Evolutionary conservation across 257 asterid species (phyloP), one percentile per base, ranked within the genome.

Genomic region (Craterostigma plantagineum): DNA sequence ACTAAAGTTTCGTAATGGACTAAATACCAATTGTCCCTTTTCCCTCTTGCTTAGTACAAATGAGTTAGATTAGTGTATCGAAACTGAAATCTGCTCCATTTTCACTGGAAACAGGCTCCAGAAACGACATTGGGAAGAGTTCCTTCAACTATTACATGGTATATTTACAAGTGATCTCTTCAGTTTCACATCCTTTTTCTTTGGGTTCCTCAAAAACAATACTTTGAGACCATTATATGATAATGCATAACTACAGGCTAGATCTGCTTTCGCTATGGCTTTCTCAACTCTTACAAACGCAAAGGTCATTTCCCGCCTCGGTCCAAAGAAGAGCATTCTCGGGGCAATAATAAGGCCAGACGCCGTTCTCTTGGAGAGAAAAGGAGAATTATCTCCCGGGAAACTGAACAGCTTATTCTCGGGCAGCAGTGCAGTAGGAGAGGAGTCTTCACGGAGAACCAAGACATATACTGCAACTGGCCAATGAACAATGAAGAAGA

Each of bases 141-240:
- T 82, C 98, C 34, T 82, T 63, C 72, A 87, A 87, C 69, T 87
- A 76, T 72, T 79, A 65, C 61, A 91, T 81, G 92, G 92, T 75
- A 37, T 38, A 37, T 41, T 16, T 51, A 38, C 48, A 14, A 4
- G 14, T 12, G 6, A 12, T 48, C 36, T 36, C 40, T 36, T 36
- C 40, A 36, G 3, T 36, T 12, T 36, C 40, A 10, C 4, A 36
- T 12, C n/a, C n/a, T n/a, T n/a, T 36, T 3, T 10, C 8, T 36
- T 12, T 8, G 14, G 12, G 11, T 2, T 36, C 1, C 40, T 9
- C 40, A 23, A 23, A 23, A 23, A 23, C 8, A 37, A 11, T 2
- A 3, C 12, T 17, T 17, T 4, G 14, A 43, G n/a, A 4, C 9
- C 18, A 16, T 11, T 7, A 3, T 0, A 10, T 8, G 35, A 1